Conservation (phyloP, 306 rosid genomes). For the Trichosanthes truncata region DNA sequence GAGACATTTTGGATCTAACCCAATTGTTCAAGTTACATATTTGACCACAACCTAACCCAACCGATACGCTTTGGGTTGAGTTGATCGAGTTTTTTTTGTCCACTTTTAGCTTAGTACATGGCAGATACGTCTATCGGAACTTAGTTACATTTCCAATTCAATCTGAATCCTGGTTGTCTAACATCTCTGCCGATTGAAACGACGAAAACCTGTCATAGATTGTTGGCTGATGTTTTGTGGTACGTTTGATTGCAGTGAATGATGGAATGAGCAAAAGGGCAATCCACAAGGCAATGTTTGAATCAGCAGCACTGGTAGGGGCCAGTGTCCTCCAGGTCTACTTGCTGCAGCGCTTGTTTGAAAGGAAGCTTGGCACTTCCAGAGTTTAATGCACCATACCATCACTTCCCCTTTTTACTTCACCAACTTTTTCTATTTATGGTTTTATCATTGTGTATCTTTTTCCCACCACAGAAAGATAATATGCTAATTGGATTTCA, state of each 20-base stretch:
- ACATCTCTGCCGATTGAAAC: no score
- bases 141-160: neutral
- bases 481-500: neutral
- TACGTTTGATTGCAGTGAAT: constrained; percentile 51
- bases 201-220: neutral
- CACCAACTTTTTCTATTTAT: neutral
- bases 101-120: neutral
- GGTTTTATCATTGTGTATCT: neutral
- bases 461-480: neutral
- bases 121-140: neutral
- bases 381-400: constrained; percentile 30
- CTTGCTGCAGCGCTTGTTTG: constrained; percentile 70
- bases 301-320: constrained; percentile 62
- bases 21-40: neutral
- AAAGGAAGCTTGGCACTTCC: constrained; percentile 62
- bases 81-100: neutral
- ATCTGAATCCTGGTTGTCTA: neutral
- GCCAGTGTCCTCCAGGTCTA: constrained; percentile 73
- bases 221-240: neutral
- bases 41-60: neutral
- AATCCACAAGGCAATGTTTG: constrained; percentile 65
- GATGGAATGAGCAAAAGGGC: constrained; percentile 84
- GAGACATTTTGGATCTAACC: neutral
- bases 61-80: neutral
- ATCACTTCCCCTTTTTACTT: neutral